Percentiles rank a stretch among this genome's conserved stretches.
Evolutionary conservation across 345 rosid genomes (phyloP).

Genomic region (Boechera divaricarpa): DNA sequence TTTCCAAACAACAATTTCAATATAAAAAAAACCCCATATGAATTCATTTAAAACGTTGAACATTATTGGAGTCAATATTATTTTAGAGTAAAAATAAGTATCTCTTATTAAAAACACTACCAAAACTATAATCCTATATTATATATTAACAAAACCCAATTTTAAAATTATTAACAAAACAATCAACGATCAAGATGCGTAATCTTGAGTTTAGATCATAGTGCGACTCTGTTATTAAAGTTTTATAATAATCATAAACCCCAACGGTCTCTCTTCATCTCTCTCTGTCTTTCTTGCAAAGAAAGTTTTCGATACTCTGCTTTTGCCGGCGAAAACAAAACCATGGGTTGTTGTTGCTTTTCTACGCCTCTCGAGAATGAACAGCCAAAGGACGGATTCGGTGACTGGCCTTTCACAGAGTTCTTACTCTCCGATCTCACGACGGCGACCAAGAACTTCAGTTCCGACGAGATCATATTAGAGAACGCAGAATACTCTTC

Average conservation of each 20-base stretch:
- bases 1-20: too few species aligned
- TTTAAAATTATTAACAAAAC: not conserved
- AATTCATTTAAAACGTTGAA: too few species aligned
- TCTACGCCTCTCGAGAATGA: not conserved
- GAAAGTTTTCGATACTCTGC: not conserved
- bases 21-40: too few species aligned
- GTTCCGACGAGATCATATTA: constrained; percentile 58
- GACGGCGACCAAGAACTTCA: constrained; percentile 64
- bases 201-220: not conserved
- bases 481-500: constrained; percentile 42
- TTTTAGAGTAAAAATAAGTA: too few species aligned
- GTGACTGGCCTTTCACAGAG: constrained; percentile 5
- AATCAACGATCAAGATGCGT: not conserved
- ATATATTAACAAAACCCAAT: not conserved
- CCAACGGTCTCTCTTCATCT: not conserved
- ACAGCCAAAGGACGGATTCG: not conserved
- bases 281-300: not conserved
- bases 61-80: not conserved
- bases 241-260: not conserved
- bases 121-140: too few species aligned
- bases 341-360: not conserved
- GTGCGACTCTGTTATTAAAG: not conserved
- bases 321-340: not conserved
- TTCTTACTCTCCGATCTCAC: constrained; percentile 62
- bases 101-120: not conserved